These are phyloP conservation scores for Mycosphaerella sp. DNA, from an alignment of 2,329 filamentous ascomycete genomes.

Conservation along the genomic window DNA sequence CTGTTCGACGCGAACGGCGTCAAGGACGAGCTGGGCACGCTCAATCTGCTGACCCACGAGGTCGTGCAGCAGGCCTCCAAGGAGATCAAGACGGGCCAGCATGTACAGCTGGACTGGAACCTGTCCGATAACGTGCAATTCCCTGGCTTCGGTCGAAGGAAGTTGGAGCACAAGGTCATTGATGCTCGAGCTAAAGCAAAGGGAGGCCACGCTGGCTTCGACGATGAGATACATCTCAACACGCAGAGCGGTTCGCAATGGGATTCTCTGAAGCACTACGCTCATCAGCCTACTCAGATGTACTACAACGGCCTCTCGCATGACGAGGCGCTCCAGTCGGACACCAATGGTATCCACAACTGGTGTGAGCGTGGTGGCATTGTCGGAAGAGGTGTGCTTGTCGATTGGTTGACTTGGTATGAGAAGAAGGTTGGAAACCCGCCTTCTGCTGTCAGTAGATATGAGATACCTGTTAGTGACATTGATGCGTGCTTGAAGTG, in stretches of 20 bases:
- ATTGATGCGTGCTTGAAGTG: conserved; percentile 36
- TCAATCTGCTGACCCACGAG: conserved; percentile 55
- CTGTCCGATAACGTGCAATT: conserved; percentile 51
- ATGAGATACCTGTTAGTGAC: conserved; percentile 7
- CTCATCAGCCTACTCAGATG: conserved; percentile 40
- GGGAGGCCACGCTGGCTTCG: conserved; percentile 49
- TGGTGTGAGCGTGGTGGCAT: conserved; percentile 48
- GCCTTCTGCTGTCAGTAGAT: conserved; percentile 1
- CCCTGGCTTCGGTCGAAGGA: conserved; percentile 48
- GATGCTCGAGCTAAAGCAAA: conserved; percentile 2
- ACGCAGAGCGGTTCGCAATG: conserved; percentile 30
- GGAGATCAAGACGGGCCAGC: conserved; percentile 50
- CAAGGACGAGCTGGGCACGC: conserved; percentile 52
- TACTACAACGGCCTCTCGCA: conserved; percentile 36
- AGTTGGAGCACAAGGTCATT: conserved; percentile 15
- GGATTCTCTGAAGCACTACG: conserved; percentile 51
- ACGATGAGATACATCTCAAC: conserved; percentile 49
- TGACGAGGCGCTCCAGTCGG: conserved; percentile 34
- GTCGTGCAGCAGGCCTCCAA: conserved; percentile 46
- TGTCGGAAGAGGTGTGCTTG: conserved; percentile 49
- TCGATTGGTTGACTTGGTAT: conserved; percentile 46
- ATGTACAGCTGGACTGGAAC: conserved; percentile 55
- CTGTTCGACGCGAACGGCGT: conserved; percentile 27
- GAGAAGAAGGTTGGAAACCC: conserved; percentile 6
- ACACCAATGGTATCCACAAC: conserved; percentile 40